Base-by-base conservation (phyloP, 148 eudicot genomes). In the Fallopia convolvulus region DNA sequence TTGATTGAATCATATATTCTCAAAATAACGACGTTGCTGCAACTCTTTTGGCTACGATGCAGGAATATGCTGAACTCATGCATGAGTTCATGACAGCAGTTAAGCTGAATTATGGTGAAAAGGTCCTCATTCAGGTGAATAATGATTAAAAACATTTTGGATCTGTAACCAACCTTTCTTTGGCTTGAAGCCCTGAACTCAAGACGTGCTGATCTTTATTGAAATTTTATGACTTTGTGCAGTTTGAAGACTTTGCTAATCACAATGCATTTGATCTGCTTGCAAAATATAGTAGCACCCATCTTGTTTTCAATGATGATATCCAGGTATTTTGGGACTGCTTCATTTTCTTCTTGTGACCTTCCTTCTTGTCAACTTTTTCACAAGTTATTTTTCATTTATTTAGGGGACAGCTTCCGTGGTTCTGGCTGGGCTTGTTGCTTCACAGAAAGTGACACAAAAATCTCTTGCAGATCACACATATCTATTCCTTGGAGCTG, bases 171-270 rank as follows among this genome's bases (percentile, higher is more conserved):
- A 76, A 55, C 78, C 32, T 47, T 47, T 12, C 8, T 65, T 39
- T 77, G 71, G 21, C 30, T 52, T 20, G 30, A 42, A 12, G 71
- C 11, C 47, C 33, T 40, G 30, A 42, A 23, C 21, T 23, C 61
- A n/a, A 81, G 23, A 26, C 39, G 68, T 52, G 39, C 41, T 60
- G 12, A 50, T 21, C 13, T 44, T 73, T 36, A 42, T 26, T 73
- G 50, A 73, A 33, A 3, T 73, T 26, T 20, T n/a, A 10, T 82
- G 2, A 66, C 77, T 6, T 73, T 75, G 5, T 85, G 85, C 88
- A 95, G 99, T 95, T 95, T 89, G 99, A 95, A 84, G 99, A 95
- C 80, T 95, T 95, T 55, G 97, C 99, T 40, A 95, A 95, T 80
- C 99, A 93, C 81, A 95, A 92, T 76, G 99, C 97, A 66, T 93